Percentiles rank a stretch among this genome's conserved stretches.
Evolutionary conservation across 1,284 basidiomycete species (phyloP).

Genomic region (Cutaneotrichosporon arboriforme): DNA sequence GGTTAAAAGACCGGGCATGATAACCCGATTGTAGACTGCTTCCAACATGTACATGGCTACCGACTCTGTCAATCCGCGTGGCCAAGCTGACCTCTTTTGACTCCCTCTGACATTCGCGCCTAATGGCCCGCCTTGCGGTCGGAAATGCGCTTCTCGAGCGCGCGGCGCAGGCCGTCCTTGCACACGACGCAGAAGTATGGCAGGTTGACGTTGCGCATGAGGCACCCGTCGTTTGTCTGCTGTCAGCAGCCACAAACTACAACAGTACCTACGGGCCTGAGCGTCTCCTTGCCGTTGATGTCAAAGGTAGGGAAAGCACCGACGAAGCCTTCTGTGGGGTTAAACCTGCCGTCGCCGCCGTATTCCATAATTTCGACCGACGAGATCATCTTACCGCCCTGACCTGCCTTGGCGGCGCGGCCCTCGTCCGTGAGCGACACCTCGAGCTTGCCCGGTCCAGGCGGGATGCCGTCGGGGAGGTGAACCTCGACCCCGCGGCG

Average conservation of each 20-base stretch:
- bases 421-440: constrained; percentile 58
- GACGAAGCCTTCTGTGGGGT: constrained; percentile 57
- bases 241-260: neutral
- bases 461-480: constrained; percentile 18
- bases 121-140: neutral
- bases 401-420: constrained; percentile 55
- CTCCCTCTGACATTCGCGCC: too few species aligned
- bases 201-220: constrained; percentile 66
- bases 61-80: neutral
- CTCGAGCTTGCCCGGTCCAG: constrained; percentile 56
- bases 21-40: neutral
- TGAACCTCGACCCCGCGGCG: constrained; percentile 43
- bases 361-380: constrained; percentile 72
- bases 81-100: too few species aligned
- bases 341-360: constrained; percentile 61
- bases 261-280: constrained; percentile 34
- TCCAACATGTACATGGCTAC: neutral
- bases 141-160: constrained; percentile 17
- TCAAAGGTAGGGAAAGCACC: constrained; percentile 67
- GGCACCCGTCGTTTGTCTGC: constrained; percentile 69
- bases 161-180: constrained; percentile 56
- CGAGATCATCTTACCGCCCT: constrained; percentile 56
- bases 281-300: constrained; percentile 30
- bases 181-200: constrained; percentile 66
- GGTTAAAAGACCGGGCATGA: neutral